Evolutionary conservation across 768 basidiomycete genomes (phyloP).

Genomic region (Russula brevipes): DNA sequence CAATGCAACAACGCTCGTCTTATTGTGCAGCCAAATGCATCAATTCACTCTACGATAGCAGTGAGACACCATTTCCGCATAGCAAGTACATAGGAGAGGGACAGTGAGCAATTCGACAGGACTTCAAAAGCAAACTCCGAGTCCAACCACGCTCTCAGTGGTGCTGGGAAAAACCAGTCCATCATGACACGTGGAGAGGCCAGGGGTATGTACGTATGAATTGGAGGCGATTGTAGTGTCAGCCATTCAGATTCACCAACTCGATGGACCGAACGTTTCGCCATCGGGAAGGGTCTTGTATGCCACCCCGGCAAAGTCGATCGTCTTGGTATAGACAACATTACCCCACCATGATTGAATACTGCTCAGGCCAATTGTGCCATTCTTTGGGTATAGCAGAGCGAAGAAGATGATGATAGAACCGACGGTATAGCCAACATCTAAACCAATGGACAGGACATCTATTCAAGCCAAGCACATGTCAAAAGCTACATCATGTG

Average conservation of each 20-base stretch:
- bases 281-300: slow-evolving; percentile 11
- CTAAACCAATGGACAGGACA: slow-evolving; percentile 69
- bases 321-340: slow-evolving; percentile 34
- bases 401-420: slow-evolving; percentile 53
- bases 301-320: slow-evolving; percentile 28
- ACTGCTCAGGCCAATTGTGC: slow-evolving; percentile 48
- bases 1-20: too few species aligned
- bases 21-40: too few species aligned
- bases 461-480: slow-evolving; percentile 30
- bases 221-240: too few species aligned
- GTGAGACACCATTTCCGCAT: too few species aligned
- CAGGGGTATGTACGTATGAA: too few species aligned
- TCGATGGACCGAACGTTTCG: slow-evolving; percentile 22
- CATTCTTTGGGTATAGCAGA: slow-evolving; percentile 61
- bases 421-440: slow-evolving; percentile 62
- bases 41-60: too few species aligned
- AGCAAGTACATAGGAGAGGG: too few species aligned
- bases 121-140: too few species aligned
- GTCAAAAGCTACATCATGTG: neutral
- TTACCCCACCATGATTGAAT: slow-evolving; percentile 74
- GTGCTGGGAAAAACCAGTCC: too few species aligned
- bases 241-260: slow-evolving; percentile 1
- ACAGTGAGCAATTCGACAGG: too few species aligned
- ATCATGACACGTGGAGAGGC: too few species aligned
- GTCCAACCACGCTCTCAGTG: too few species aligned